Evolutionary conservation across 1,139 yeast genomes (phyloP).

Genomic region (Geotrichum histeridarum): DNA sequence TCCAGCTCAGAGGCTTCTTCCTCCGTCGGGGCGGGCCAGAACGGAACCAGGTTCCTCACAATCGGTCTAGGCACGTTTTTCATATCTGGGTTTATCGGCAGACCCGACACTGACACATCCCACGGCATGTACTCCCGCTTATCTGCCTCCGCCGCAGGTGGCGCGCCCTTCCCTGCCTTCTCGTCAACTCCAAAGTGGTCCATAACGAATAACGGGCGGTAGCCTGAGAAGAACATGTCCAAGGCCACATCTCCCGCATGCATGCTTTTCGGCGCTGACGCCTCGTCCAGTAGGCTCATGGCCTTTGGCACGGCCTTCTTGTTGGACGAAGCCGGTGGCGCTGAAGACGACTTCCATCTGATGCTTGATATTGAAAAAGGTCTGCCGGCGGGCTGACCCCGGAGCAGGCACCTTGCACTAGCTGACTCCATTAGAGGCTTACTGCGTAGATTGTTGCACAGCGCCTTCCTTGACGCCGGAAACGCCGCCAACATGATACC

Average conservation of each 20-base stretch:
- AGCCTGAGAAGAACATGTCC: slow-evolving; percentile 33
- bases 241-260: slow-evolving; percentile 24
- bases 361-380: background rate
- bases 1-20: slow-evolving; percentile 15
- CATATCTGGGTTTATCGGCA: slow-evolving; percentile 24
- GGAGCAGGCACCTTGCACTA: background rate
- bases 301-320: slow-evolving; percentile 3
- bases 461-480: background rate
- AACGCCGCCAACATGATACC: slow-evolving; percentile 1
- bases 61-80: slow-evolving; percentile 23
- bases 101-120: slow-evolving; percentile 24
- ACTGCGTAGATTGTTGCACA: background rate
- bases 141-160: slow-evolving; percentile 7
- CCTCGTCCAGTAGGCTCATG: slow-evolving; percentile 4
- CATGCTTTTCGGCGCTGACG: slow-evolving; percentile 8
- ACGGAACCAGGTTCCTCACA: slow-evolving; percentile 23
- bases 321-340: slow-evolving; percentile 17
- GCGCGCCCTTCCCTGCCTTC: background rate
- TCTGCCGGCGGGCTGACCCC: background rate
- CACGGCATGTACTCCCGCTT: slow-evolving; percentile 21
- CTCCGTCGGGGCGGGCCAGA: slow-evolving; percentile 19
- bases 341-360: slow-evolving; percentile 16
- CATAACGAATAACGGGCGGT: slow-evolving; percentile 31
- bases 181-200: slow-evolving; percentile 11
- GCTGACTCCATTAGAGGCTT: background rate